Conservation (phyloP, 257 asterid species). For the Anisodus acutangulus region DNA sequence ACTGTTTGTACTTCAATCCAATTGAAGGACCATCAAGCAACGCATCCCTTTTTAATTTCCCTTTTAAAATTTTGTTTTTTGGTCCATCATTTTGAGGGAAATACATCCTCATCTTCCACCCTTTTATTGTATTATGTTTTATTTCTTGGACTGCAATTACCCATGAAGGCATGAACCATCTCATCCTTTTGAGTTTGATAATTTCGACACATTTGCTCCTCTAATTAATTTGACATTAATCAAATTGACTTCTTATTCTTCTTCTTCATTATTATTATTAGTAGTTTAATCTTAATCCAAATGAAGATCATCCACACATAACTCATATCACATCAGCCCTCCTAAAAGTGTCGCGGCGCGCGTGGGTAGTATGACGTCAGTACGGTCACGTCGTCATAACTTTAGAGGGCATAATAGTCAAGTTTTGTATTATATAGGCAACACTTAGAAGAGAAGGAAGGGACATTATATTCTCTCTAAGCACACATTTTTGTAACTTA, state of each 20-base stretch:
- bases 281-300: not conserved
- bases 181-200: not conserved
- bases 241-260: not conserved
- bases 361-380: too few relatives aligned
- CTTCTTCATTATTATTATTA: not conserved
- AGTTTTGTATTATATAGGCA: too few relatives aligned
- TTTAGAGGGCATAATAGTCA: too few relatives aligned
- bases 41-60: not conserved
- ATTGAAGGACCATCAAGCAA: conserved; percentile 30
- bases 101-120: conserved; percentile 14
- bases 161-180: conserved; percentile 1
- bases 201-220: not conserved
- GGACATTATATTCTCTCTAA: too few relatives aligned
- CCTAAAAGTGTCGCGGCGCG: too few relatives aligned
- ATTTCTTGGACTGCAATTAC: not conserved
- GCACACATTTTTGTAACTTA: too few relatives aligned
- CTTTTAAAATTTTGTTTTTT: not conserved
- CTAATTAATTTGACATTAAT: not conserved
- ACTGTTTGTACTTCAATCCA: conserved; percentile 25
- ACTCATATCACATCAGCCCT: too few relatives aligned
- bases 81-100: not conserved
- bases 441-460: too few relatives aligned
- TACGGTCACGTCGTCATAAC: too few relatives aligned
- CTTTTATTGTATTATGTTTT: too few relatives aligned
- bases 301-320: not conserved